Evolutionary conservation across 108 stramenopile genomes (phyloP).

Genomic region (Seminavis robusta): DNA sequence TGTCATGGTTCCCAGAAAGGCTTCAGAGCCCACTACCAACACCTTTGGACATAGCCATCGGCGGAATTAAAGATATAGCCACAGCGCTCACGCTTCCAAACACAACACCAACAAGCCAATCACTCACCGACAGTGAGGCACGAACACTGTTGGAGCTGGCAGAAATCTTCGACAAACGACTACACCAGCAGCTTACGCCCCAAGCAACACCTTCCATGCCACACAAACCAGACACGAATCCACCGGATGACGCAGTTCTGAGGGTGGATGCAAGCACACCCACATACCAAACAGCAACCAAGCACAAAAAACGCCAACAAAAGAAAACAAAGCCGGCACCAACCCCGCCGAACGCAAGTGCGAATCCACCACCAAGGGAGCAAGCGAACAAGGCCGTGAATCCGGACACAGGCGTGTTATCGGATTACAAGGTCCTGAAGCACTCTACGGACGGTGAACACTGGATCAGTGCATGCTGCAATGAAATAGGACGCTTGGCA

Average conservation of each 20-base stretch:
- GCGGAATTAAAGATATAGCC: background rate
- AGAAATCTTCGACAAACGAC: no score
- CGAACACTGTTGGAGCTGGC: background rate
- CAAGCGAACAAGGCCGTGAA: conserved; percentile 24
- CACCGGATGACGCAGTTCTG: no score
- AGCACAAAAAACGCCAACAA: no score
- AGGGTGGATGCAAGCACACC: no score
- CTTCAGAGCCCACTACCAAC: conserved; percentile 8
- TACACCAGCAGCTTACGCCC: no score
- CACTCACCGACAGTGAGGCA: background rate
- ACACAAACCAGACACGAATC: no score
- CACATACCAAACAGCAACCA: no score
- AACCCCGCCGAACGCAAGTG: no score
- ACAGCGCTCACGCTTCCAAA: background rate
- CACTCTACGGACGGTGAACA: background rate
- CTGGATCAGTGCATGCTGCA: conserved; percentile 12
- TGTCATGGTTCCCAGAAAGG: conserved; percentile 22
- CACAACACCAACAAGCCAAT: background rate
- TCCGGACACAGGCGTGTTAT: conserved; percentile 16
- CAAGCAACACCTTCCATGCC: no score
- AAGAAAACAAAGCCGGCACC: no score
- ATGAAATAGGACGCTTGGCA: conserved; percentile 34
- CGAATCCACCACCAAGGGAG: no score
- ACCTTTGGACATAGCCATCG: background rate
- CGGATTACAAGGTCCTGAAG: conserved; percentile 21